Percentiles rank a stretch among this genome's conserved stretches.
phyloP scores from a whole-genome alignment of 116 monocot species.

The Iris pallida region DNA sequence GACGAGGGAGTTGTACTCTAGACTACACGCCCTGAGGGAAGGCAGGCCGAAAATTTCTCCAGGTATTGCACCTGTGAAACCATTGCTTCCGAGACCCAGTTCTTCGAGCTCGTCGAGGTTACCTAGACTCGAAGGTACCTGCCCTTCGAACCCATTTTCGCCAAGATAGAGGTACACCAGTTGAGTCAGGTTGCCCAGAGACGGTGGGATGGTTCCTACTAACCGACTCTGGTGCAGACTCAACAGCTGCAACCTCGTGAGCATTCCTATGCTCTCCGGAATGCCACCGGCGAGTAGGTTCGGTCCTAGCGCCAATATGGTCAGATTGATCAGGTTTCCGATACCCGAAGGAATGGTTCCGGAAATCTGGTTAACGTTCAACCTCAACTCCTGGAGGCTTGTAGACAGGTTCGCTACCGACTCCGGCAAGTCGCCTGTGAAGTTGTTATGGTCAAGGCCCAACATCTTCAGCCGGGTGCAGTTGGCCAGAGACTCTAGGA shows the following conservation, averaged over 20 bases:
- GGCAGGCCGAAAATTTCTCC: background rate
- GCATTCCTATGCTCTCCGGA: slow-evolving; percentile 7
- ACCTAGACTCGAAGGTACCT: slow-evolving; percentile 11
- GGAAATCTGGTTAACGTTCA: slow-evolving; percentile 13
- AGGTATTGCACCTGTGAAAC: slow-evolving; percentile 9
- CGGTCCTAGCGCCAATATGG: background rate
- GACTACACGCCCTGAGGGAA: background rate
- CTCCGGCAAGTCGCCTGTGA: slow-evolving; percentile 14
- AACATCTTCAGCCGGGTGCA: slow-evolving; percentile 7
- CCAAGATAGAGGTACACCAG: background rate
- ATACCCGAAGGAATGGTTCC: slow-evolving; percentile 19
- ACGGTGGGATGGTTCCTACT: slow-evolving; percentile 1
- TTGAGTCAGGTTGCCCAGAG: slow-evolving; percentile 2
- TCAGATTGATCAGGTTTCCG: slow-evolving; percentile 9
- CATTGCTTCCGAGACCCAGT: slow-evolving; percentile 23
- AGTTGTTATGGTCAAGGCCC: background rate
- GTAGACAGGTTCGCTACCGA: slow-evolving; percentile 19
- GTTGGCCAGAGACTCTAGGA: background rate
- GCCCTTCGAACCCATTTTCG: slow-evolving; percentile 5
- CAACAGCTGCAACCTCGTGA: background rate
- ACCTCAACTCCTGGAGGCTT: slow-evolving; percentile 3
- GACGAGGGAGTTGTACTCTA: slow-evolving; percentile 2
- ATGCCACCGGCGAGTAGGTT: slow-evolving; percentile 13
- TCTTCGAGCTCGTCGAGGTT: background rate
- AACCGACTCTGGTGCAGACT: slow-evolving; percentile 2